Conservation (phyloP, 2,329 filamentous ascomycete genomes). For the Tolypocladium ovalisporum region DNA sequence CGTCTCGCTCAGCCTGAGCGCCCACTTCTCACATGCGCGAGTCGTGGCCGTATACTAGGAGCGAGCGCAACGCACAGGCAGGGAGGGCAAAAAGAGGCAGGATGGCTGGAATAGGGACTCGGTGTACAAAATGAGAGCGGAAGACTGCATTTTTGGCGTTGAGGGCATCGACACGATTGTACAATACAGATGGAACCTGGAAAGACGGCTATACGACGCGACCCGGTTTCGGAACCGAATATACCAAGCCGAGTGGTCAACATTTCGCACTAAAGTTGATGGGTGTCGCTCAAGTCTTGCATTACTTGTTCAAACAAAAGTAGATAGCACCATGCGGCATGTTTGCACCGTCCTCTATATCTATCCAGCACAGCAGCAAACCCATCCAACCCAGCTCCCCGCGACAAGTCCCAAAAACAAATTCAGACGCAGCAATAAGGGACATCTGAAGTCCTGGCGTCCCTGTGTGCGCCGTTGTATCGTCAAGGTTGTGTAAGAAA, state of each 20-base stretch:
- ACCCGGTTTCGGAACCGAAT: background rate
- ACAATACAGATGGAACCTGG: background rate
- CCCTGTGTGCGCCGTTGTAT: background rate
- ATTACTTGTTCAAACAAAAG: background rate
- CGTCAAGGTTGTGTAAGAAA: slow-evolving; percentile 1
- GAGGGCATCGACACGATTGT: background rate
- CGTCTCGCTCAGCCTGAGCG: background rate
- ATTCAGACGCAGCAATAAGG: background rate
- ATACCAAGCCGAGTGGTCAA: too few relatives aligned
- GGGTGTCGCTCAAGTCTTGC: background rate
- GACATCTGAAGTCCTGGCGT: background rate
- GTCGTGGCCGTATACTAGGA: background rate
- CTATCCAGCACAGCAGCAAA: slow-evolving; percentile 9
- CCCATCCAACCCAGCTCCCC: background rate
- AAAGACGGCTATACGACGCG: background rate
- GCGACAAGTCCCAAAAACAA: background rate
- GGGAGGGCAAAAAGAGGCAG: background rate
- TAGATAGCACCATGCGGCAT: background rate
- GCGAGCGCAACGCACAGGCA: background rate
- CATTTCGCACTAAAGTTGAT: background rate
- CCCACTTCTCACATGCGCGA: background rate
- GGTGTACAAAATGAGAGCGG: background rate
- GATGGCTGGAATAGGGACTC: background rate
- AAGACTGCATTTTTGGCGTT: background rate
- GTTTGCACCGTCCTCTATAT: slow-evolving; percentile 13